Evolutionary conservation across 73 alveolate genomes (phyloP), one percentile per base, ranked within the genome.

Genomic region (Stentor coeruleus): DNA sequence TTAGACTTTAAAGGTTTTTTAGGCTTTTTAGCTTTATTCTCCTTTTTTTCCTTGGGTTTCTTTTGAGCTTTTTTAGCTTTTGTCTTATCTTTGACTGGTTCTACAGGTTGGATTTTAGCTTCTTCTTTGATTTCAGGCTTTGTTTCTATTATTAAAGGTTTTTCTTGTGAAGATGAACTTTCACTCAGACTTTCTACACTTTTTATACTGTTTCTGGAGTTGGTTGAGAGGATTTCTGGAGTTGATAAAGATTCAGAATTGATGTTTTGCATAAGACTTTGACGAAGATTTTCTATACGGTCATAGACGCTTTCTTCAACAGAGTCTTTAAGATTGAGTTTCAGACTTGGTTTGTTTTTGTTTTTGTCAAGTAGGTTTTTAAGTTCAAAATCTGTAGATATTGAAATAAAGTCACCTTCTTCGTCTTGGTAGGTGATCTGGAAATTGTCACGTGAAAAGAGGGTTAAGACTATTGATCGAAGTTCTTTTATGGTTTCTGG

Each of bases 351-450:
- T 31, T 66, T 66, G 36, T 31, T 26, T 11, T 1, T 40, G n/a
- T 37, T 28, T 26, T 31, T 75, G 1, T 75, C 81, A 40, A 26
- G 38, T n/a, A 39, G 33, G 1, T 31, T 30, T n/a, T 75, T 31
- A 1, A 75, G 38, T 14, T 37, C 72, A 11, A n/a, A 20, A 38
- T 75, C 83, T 37, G 26, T 75, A 20, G 83, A 31, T 14, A 75
- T 36, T 33, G 30, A 20, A 75, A 75, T 31, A 6, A n/a, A 20
- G 38, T 75, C 66, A 38, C 83, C 83, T 75, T 75, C 81, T 31
- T 75, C 83, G 72, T 75, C 66, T 75, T 75, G 83, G 84, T 36
- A 75, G 38, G 38, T 75, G 30, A 38, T 66, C 20, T 20, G 39
- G 39, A 66, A 66, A 20, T 66, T 26, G 14, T 37, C 14, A 26